A percentile compares a stretch with the other conserved stretches of the same genome.
Conservation (phyloP, 192 early-diverging fungal species). For the Coemansia brasiliensis region DNA sequence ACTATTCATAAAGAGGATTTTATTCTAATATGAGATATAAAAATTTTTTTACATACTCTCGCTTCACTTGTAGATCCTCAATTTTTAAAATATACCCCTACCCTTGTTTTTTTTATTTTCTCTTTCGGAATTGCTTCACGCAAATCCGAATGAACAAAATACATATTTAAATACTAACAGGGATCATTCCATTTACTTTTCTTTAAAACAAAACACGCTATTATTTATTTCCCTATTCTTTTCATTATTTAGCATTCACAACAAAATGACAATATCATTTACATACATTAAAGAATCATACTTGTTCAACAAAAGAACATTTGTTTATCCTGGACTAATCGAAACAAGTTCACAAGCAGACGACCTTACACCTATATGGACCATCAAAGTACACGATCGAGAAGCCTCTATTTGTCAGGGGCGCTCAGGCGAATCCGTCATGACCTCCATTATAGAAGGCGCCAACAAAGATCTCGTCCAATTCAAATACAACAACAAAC, state of each 20-base stretch:
- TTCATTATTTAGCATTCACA: slow-evolving; percentile 1
- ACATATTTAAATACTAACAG: background rate
- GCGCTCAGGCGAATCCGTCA: slow-evolving; percentile 15
- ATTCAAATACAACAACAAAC: slow-evolving; percentile 32
- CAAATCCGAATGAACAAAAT: slow-evolving; percentile 1
- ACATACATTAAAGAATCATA: slow-evolving; percentile 46
- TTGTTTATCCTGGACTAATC: slow-evolving; percentile 32
- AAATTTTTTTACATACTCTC: no score
- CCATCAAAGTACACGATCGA: slow-evolving; percentile 25
- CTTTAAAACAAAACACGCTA: no score
- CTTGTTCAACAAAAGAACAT: slow-evolving; percentile 39
- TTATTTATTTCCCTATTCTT: slow-evolving; percentile 6
- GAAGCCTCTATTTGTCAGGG: slow-evolving; percentile 14
- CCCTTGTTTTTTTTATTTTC: background rate
- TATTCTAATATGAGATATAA: no score
- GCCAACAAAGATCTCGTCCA: slow-evolving; percentile 22
- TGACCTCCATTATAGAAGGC: slow-evolving; percentile 27
- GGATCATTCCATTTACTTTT: background rate
- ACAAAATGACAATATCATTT: slow-evolving; percentile 34
- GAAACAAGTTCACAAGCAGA: slow-evolving; percentile 23
- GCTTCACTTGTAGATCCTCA: no score
- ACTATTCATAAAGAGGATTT: no score
- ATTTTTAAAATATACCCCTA: no score
- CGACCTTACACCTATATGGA: slow-evolving; percentile 40
- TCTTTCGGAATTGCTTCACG: background rate